Conservation (phyloP, 495 filamentous ascomycete genomes). For the Penicillium soppii region DNA sequence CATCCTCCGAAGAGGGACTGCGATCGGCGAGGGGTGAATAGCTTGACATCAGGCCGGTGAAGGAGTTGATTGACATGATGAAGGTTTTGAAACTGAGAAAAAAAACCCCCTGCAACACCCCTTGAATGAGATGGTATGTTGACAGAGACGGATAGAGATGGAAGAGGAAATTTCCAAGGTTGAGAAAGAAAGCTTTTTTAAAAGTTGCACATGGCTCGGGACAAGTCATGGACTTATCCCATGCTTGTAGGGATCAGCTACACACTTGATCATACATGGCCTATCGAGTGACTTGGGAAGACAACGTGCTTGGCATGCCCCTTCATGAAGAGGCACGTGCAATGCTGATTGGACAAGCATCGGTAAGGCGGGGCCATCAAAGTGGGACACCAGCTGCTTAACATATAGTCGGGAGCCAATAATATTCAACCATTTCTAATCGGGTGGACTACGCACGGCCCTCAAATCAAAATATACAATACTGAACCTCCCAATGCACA, state of each 20-base stretch:
- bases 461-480: not conserved
- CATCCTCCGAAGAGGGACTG: conserved; percentile 29
- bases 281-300: conserved; percentile 29
- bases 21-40: conserved; percentile 39
- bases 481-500: no score
- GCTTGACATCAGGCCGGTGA: conserved; percentile 37
- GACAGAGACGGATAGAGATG: not conserved
- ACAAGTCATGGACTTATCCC: not conserved
- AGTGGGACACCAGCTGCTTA: conserved; percentile 19
- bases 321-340: conserved; percentile 34
- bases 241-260: conserved; percentile 14
- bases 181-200: not conserved
- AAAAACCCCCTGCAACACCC: conserved; percentile 2
- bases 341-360: conserved; percentile 29
- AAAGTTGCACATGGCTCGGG: not conserved
- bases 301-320: conserved; percentile 36
- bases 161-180: not conserved
- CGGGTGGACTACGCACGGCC: not conserved
- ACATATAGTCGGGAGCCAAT: conserved; percentile 12
- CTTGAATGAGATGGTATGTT: conserved; percentile 8
- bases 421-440: conserved; percentile 3
- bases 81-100: not conserved
- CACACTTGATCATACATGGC: conserved; percentile 20
- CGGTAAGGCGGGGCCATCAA: not conserved
- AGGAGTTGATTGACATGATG: conserved; percentile 38